These are phyloP conservation scores for Chiua virens DNA, from an alignment of 768 basidiomycete genomes.

Conservation along the genomic window DNA sequence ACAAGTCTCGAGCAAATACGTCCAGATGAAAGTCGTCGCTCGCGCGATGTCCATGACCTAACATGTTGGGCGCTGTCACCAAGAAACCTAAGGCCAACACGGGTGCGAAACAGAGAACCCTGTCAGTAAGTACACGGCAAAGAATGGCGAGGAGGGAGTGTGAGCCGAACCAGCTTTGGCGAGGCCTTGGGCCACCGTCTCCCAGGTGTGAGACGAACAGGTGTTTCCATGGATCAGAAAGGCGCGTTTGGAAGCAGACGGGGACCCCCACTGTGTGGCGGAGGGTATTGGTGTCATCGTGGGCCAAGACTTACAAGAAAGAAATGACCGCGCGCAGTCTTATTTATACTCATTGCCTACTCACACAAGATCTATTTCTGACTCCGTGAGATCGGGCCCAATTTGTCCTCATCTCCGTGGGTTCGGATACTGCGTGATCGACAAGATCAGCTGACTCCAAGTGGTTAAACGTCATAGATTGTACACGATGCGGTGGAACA, in stretches of 20 bases:
- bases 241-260: slow-evolving; percentile 13
- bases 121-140: too few relatives aligned
- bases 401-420: too few relatives aligned
- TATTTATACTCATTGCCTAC: background rate
- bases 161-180: slow-evolving; percentile 6
- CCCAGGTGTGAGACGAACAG: slow-evolving; percentile 16
- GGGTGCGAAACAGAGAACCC: too few relatives aligned
- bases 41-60: slow-evolving; percentile 14
- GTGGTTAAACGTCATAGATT: background rate
- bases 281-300: slow-evolving; percentile 15
- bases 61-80: slow-evolving; percentile 17
- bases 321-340: background rate
- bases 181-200: slow-evolving; percentile 6
- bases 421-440: too few relatives aligned
- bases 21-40: slow-evolving; percentile 10
- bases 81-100: slow-evolving; percentile 1
- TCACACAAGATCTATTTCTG: slow-evolving; percentile 5
- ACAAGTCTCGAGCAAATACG: slow-evolving; percentile 13
- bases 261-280: slow-evolving; percentile 16
- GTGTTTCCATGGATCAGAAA: slow-evolving; percentile 14
- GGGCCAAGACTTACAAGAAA: background rate
- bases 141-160: too few relatives aligned
- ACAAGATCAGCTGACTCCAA: too few relatives aligned
- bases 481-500: background rate
- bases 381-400: background rate